Evolutionary conservation across 352 stramenopile species (phyloP), one percentile per base, ranked within the genome.

Genomic region (Phytophthora constricta): DNA sequence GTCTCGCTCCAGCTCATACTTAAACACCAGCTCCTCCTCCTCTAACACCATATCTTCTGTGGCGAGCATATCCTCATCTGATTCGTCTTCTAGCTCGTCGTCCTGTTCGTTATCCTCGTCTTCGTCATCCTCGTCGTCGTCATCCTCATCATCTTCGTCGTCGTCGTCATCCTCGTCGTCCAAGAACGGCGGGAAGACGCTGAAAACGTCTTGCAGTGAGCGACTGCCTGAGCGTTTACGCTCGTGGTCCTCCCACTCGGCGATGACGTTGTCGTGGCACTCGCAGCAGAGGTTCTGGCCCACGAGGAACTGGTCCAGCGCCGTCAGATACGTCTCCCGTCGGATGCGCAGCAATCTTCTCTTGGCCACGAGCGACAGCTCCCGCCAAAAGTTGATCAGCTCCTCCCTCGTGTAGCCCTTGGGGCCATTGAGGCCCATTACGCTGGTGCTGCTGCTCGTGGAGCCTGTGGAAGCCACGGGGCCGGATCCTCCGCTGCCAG

Each of bases 211-310:
- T 62, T 89, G 85, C 31, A 91, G 48, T 58, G 83, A 91, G 42
- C 85, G 85, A 53, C 70, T 89, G 14, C 83, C 78, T 4, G 79
- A 86, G 20, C 85, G 85, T 54, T 78, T 82, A 20, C 78, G 78
- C 53, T 93, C 85, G 48, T 89, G 79, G 54, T 93, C 85, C 61
- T 91, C 85, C 85, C 85, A 93, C 72, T 93, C 85, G 51, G 82
- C 81, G 28, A 93, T 82, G 31, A 93, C 83, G 45, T 93, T 93
- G 76, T 93, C 85, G 65, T 93, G 85, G 58, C 85, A 93, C 70
- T 93, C 85, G 62, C 83, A 93, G 74, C 85, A 93, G 41, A 93
- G 66, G 46, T 93, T 90, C 55, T 90, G 81, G 14, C 75, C 70
- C 65, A 93, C 79, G n/a, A 93, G 71, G 58, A 89, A 93, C 68